Evolutionary conservation across 441 rosid genomes (phyloP).

Genomic region (Gossypium lobatum): DNA sequence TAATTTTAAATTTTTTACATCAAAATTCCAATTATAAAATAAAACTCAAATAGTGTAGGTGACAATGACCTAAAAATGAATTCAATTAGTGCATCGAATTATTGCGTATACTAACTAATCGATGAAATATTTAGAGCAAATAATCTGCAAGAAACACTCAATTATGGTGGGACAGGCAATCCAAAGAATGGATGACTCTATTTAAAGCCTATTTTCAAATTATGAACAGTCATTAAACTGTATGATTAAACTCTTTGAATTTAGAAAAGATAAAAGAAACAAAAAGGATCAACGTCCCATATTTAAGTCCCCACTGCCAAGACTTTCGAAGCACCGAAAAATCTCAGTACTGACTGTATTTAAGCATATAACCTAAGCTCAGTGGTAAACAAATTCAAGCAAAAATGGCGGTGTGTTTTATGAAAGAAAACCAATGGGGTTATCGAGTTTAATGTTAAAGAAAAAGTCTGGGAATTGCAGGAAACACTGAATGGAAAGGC

Average conservation of each 20-base stretch:
- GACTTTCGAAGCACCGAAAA: not conserved
- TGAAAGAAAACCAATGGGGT: not conserved
- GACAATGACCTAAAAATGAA: not conserved
- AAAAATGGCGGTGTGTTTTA: slow-evolving; percentile 5
- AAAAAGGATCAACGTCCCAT: not conserved
- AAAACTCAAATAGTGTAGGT: not conserved
- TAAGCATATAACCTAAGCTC: not conserved
- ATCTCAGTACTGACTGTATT: not conserved
- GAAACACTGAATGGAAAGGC: not conserved
- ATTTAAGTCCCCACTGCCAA: not conserved
- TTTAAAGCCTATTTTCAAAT: not conserved
- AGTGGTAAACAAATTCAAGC: not conserved
- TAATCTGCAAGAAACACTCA: slow-evolving; percentile 8
- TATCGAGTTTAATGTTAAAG: not conserved
- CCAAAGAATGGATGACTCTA: not conserved
- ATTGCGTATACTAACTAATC: not conserved
- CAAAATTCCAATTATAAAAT: no score
- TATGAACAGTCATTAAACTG: not conserved
- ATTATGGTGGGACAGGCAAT: slow-evolving; percentile 18
- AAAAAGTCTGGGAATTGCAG: not conserved
- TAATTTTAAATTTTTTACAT: no score
- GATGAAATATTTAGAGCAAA: slow-evolving; percentile 8
- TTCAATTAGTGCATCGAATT: not conserved
- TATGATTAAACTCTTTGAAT: not conserved
- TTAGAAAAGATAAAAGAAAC: not conserved